Percentiles rank a stretch among this genome's conserved stretches.
Evolutionary conservation across 768 basidiomycete genomes (phyloP).

Genomic region (Pisolithus sp.): DNA sequence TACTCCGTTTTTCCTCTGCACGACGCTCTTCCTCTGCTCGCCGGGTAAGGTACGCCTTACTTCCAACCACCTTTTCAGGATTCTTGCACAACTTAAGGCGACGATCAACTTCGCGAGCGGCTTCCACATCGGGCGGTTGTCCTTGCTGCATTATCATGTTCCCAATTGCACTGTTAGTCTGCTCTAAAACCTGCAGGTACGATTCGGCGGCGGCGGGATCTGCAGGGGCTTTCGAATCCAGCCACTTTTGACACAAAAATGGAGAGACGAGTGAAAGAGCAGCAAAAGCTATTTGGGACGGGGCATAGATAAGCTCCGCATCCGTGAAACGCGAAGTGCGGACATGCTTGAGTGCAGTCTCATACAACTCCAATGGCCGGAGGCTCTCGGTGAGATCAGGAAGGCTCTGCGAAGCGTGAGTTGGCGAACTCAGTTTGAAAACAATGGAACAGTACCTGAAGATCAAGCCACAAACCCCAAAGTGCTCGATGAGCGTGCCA

Average conservation of each 20-base stretch:
- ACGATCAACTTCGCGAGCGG: constrained; percentile 84
- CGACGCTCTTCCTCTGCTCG: constrained; percentile 66
- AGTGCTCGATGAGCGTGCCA: constrained; percentile 88
- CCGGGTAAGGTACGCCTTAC: constrained; percentile 67
- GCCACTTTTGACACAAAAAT: constrained; percentile 57
- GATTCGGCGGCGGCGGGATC: constrained; percentile 3
- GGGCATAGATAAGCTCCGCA: constrained; percentile 84
- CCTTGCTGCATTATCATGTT: constrained; percentile 45
- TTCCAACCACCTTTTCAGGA: constrained; percentile 93
- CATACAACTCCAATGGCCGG: constrained; percentile 50
- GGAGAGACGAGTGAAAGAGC: constrained; percentile 63
- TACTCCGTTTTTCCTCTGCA: constrained; percentile 61
- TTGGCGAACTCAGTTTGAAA: constrained; percentile 3
- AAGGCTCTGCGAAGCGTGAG: constrained; percentile 41
- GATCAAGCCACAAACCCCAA: constrained; percentile 84
- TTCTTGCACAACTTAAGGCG: constrained; percentile 87
- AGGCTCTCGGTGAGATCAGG: constrained; percentile 45
- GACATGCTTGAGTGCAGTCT: constrained; percentile 58
- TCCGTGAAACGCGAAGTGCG: constrained; percentile 85
- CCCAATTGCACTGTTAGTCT: constrained; percentile 42
- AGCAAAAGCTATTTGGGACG: constrained; percentile 83
- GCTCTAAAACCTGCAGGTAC: constrained; percentile 18
- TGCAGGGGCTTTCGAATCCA: constrained; percentile 32
- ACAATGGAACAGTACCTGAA: constrained; percentile 54
- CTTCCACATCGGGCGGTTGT: constrained; percentile 67